A percentile compares a stretch with the other conserved stretches of the same genome.
Conservation (phyloP, 257 asterid genomes). For the Solanum ahanhuiri region DNA sequence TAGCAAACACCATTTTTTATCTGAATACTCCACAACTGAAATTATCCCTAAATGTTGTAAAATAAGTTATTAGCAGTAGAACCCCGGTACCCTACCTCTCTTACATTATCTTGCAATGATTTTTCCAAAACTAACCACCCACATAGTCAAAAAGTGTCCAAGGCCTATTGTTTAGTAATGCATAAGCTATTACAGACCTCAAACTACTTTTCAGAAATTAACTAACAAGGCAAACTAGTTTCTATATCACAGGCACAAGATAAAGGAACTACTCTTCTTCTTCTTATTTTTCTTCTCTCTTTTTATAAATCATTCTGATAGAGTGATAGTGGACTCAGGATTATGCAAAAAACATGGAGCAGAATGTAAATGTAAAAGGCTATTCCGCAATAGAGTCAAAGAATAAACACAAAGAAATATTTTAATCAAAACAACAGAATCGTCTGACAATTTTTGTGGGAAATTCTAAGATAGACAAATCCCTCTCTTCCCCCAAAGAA, state of each 20-base stretch:
- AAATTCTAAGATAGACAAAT: not conserved
- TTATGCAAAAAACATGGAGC: not conserved
- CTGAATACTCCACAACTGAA: not conserved
- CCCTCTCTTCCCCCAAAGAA: not conserved
- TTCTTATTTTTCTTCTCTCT: not conserved
- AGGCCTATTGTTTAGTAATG: not conserved
- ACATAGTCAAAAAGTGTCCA: not conserved
- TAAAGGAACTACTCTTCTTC: not conserved
- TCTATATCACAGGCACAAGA: not conserved
- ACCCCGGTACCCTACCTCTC: not conserved
- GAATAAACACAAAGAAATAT: not conserved
- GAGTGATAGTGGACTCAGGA: not conserved
- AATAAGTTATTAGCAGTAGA: not conserved
- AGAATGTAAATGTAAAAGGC: not conserved
- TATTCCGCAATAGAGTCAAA: not conserved
- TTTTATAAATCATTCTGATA: not conserved
- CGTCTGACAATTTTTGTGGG: not conserved
- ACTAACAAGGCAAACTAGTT: not conserved
- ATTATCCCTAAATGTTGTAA: not conserved
- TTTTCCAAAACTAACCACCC: not conserved
- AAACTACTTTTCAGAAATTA: not conserved
- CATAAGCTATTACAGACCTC: not conserved
- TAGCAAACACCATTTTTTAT: not conserved
- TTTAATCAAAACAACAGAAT: not conserved
- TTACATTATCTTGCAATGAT: not conserved